Conservation (phyloP, 148 eudicot genomes). For the Oxyria digyna region DNA sequence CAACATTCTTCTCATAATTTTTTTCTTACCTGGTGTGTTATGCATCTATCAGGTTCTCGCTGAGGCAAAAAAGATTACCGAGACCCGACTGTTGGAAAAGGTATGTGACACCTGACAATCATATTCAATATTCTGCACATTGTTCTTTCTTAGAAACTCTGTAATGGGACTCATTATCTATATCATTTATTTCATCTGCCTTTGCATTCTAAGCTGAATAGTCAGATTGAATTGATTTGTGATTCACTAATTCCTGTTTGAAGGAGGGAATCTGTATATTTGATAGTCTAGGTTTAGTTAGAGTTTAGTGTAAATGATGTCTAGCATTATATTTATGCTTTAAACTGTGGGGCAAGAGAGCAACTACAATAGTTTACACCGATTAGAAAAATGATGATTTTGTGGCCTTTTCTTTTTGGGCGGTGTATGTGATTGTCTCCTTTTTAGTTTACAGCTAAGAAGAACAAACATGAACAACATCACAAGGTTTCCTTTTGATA, state of each 20-base stretch:
- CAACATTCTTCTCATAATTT: neutral
- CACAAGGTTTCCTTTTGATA: neutral
- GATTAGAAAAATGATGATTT: neutral
- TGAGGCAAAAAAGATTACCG: slow-evolving; percentile 79
- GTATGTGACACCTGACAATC: slow-evolving; percentile 30
- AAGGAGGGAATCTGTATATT: neutral
- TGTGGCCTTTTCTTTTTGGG: neutral
- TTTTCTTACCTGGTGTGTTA: neutral
- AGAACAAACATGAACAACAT: neutral
- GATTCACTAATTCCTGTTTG: too few relatives aligned
- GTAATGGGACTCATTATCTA: neutral
- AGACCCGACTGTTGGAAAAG: slow-evolving; percentile 61
- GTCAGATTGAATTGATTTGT: neutral
- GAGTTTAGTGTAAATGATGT: neutral
- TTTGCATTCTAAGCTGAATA: neutral
- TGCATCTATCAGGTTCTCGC: slow-evolving; percentile 56
- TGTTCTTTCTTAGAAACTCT: neutral
- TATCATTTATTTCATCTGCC: neutral
- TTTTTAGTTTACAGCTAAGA: neutral
- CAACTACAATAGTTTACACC: neutral
- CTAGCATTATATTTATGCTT: neutral
- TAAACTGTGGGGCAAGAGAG: neutral
- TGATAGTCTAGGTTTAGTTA: neutral
- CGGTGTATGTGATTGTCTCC: too few relatives aligned
- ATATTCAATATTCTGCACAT: neutral